A percentile compares a stretch with the other conserved stretches of the same genome.
phyloP scores from a whole-genome alignment of 441 rosid species.

The Croton setiger region DNA sequence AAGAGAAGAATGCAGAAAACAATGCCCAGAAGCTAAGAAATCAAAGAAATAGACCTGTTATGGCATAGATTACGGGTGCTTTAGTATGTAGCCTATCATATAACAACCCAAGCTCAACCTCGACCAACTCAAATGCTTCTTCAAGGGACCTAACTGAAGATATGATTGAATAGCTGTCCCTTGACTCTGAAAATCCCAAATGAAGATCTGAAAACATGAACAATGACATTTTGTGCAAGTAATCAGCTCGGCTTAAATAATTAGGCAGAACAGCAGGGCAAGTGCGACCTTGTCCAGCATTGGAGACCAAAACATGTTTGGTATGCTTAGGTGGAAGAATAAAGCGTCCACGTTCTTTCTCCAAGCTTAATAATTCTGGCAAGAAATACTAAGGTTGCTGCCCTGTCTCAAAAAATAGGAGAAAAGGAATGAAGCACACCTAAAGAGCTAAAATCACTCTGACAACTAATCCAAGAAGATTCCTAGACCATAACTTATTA shows the following conservation, averaged over 20 bases:
- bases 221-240: constrained; percentile 5
- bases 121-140: constrained; percentile 24
- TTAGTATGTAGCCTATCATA: constrained; percentile 28
- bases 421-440: not conserved
- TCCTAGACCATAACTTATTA: not conserved
- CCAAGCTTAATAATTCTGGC: not conserved
- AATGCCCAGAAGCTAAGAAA: constrained; percentile 8
- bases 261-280: not conserved
- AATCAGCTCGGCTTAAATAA: constrained; percentile 8
- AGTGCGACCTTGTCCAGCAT: not conserved
- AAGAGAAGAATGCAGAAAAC: constrained; percentile 1
- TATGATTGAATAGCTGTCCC: not conserved
- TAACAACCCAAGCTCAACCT: constrained; percentile 26
- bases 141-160: not conserved
- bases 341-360: constrained; percentile 2
- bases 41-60: constrained; percentile 7
- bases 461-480: not conserved
- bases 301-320: not conserved
- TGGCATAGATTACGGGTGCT: not conserved
- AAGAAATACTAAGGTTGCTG: not conserved
- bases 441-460: not conserved
- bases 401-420: too few species aligned
- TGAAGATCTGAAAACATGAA: constrained; percentile 10
- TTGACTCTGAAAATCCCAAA: not conserved
- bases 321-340: not conserved